These are phyloP conservation scores for Phytophthora megakarya DNA, from an alignment of 352 stramenopile species.

Conservation along the genomic window DNA sequence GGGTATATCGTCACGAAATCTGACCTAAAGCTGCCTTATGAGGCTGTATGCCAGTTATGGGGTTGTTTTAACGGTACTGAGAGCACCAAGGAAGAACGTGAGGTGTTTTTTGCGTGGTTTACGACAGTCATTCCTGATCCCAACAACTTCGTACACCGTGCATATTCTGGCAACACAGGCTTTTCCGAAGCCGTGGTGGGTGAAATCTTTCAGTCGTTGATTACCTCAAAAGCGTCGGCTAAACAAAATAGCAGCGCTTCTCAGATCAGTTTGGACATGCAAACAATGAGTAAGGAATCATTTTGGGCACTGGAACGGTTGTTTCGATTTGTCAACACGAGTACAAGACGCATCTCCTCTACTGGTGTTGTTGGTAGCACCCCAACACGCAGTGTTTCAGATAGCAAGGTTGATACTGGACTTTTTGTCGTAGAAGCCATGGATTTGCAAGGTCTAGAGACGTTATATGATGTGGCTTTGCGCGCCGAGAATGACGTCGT, in stretches of 20 bases:
- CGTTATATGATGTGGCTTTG: constrained; percentile 58
- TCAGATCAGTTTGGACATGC: constrained; percentile 53
- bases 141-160: constrained; percentile 73
- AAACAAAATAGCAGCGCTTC: constrained; percentile 12
- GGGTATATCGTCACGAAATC: constrained; percentile 77
- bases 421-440: constrained; percentile 65
- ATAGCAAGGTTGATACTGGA: constrained; percentile 23
- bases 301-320: constrained; percentile 65
- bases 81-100: constrained; percentile 40
- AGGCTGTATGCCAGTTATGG: constrained; percentile 67
- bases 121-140: constrained; percentile 64
- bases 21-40: constrained; percentile 68
- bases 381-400: constrained; percentile 12
- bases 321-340: constrained; percentile 72
- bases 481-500: constrained; percentile 45
- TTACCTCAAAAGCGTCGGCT: constrained; percentile 25
- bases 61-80: constrained; percentile 49
- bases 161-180: constrained; percentile 62
- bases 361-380: constrained; percentile 31
- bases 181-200: constrained; percentile 54
- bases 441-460: constrained; percentile 65
- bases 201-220: constrained; percentile 59
- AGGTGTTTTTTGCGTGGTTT: constrained; percentile 84
- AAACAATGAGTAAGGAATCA: constrained; percentile 53
- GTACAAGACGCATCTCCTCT: constrained; percentile 43